Evolutionary conservation across 2,329 filamentous ascomycete species (phyloP).

Genomic region (Colletotrichum sp.): DNA sequence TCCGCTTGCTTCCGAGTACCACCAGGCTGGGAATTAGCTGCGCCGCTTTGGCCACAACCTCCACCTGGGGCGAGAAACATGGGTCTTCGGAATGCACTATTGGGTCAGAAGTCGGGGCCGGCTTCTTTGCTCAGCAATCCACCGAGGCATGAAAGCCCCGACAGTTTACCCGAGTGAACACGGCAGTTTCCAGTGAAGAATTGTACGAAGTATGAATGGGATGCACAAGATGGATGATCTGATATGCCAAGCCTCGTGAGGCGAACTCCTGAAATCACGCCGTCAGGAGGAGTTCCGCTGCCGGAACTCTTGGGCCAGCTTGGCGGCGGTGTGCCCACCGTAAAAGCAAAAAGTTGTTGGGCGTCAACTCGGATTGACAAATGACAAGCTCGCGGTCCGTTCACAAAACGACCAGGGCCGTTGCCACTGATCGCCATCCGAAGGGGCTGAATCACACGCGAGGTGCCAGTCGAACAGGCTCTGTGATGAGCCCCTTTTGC

Average conservation of each 20-base stretch:
- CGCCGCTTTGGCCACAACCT: not conserved
- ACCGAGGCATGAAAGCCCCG: fast-evolving
- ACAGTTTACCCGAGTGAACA: fast-evolving
- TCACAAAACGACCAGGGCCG: not conserved
- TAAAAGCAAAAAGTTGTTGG: not conserved
- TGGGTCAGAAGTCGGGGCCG: not conserved
- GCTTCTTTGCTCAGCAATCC: not conserved
- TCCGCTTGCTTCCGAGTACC: not conserved
- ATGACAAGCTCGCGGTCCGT: conserved; percentile 7
- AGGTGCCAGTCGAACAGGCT: not conserved
- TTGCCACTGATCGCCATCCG: conserved; percentile 11
- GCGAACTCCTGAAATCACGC: not conserved
- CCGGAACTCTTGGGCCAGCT: conserved; percentile 3
- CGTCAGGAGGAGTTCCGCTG: conserved; percentile 8
- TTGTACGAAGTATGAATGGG: not conserved
- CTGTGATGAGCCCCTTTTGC: not conserved
- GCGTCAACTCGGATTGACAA: not conserved
- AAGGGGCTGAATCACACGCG: not conserved
- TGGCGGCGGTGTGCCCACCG: not conserved
- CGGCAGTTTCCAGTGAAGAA: not conserved
- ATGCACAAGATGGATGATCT: not conserved
- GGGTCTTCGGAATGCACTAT: not conserved
- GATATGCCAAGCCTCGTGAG: not conserved
- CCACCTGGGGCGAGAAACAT: not conserved
- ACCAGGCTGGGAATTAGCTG: not conserved